Conservation (phyloP, 2,329 filamentous ascomycete genomes). For the Incumbomyces lentus region DNA sequence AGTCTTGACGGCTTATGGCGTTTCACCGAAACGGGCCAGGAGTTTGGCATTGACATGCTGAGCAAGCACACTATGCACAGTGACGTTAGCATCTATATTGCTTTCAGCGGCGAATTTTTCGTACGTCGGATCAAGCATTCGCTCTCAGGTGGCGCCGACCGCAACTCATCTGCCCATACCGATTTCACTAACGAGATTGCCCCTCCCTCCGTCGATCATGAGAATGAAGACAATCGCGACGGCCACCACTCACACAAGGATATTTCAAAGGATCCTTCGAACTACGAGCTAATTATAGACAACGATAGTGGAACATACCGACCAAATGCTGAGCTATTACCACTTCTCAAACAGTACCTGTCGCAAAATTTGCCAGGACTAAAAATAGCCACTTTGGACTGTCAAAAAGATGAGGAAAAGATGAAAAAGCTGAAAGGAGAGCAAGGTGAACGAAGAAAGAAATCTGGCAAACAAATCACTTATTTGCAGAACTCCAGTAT, state of each 20-base stretch:
- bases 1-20: conserved; percentile 77
- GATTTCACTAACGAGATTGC: conserved; percentile 35
- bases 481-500: conserved; percentile 43
- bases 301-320: conserved; percentile 93
- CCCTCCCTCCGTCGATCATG: conserved; percentile 33
- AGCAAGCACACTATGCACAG: conserved; percentile 97
- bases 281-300: conserved; percentile 85
- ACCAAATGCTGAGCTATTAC: conserved; percentile 67
- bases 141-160: conserved; percentile 23
- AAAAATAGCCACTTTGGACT: conserved; percentile 63
- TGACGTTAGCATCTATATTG: conserved; percentile 81
- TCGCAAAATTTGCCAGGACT: conserved; percentile 65
- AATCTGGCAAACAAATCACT: conserved; percentile 41
- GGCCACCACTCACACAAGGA: conserved; percentile 8
- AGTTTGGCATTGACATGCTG: conserved; percentile 86
- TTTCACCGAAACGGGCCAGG: conserved; percentile 91
- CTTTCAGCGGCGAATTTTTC: conserved; percentile 89
- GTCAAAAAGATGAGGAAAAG: conserved; percentile 58
- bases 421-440: conserved; percentile 65
- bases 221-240: conserved; percentile 25
- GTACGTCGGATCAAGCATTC: conserved; percentile 56
- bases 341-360: conserved; percentile 60
- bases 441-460: conserved; percentile 65
- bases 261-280: conserved; percentile 40
- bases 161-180: background rate